Conservation (phyloP, 1,139 yeast genomes). For the Yamadazyma siamensis region DNA sequence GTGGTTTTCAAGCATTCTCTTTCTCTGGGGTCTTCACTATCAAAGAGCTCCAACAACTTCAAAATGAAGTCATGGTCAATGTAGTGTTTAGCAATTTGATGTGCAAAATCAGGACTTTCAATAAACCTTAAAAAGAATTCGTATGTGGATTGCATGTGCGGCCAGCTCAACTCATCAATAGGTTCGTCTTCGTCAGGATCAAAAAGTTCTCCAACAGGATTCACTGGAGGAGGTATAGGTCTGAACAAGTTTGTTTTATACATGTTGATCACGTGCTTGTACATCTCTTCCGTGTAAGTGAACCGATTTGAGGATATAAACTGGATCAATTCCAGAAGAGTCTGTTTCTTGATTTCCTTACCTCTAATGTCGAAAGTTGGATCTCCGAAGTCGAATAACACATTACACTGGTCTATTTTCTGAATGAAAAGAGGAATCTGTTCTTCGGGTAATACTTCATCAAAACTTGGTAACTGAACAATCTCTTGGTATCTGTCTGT, state of each 20-base stretch:
- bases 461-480: slow-evolving; percentile 80
- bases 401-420: slow-evolving; percentile 91
- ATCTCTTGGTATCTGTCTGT: slow-evolving; percentile 66
- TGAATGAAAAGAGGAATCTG: slow-evolving; percentile 78
- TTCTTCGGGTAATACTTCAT: slow-evolving; percentile 85
- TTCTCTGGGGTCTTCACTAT: slow-evolving; percentile 95
- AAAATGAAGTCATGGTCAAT: slow-evolving; percentile 89
- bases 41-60: slow-evolving; percentile 80
- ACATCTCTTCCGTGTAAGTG: slow-evolving; percentile 87
- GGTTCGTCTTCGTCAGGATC: slow-evolving; percentile 99
- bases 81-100: slow-evolving; percentile 86
- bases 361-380: slow-evolving; percentile 91
- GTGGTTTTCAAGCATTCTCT: slow-evolving; percentile 94
- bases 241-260: slow-evolving; percentile 85
- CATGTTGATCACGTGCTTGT: slow-evolving; percentile 84
- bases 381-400: slow-evolving; percentile 90
- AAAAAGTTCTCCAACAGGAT: slow-evolving; percentile 91
- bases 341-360: slow-evolving; percentile 83
- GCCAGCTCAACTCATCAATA: slow-evolving; percentile 95
- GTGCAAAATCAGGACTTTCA: slow-evolving; percentile 93
- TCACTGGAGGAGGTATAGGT: slow-evolving; percentile 97
- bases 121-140: slow-evolving; percentile 90
- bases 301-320: slow-evolving; percentile 80
- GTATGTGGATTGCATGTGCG: slow-evolving; percentile 96
- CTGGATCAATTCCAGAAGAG: slow-evolving; percentile 85